Percentiles rank a stretch among this genome's conserved stretches.
Evolutionary conservation across 306 rosid species (phyloP).

Genomic region (Prunus salicina): DNA sequence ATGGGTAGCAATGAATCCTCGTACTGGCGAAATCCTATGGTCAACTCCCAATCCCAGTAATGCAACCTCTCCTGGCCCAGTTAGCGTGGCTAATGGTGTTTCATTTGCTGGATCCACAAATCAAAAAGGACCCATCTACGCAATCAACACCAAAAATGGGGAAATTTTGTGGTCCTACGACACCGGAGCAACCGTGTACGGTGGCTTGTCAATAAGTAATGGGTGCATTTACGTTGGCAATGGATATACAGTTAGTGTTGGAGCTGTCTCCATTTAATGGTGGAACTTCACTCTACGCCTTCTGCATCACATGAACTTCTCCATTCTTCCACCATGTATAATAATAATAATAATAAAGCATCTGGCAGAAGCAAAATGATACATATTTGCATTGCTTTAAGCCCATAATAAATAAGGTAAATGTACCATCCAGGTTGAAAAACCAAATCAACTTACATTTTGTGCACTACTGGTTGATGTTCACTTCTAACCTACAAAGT

Average conservation of each 20-base stretch:
- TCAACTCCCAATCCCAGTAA: slow-evolving; percentile 29
- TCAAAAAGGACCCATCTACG: slow-evolving; percentile 32
- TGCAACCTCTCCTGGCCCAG: slow-evolving; percentile 26
- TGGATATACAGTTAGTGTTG: not conserved
- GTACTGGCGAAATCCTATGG: slow-evolving; percentile 38
- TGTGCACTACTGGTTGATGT: no score
- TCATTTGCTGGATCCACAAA: slow-evolving; percentile 36
- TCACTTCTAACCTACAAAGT: no score
- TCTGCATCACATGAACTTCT: not conserved
- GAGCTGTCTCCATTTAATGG: not conserved
- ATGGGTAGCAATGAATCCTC: slow-evolving; percentile 23
- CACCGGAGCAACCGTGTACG: slow-evolving; percentile 31
- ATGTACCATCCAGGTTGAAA: no score
- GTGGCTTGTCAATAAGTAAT: slow-evolving; percentile 45
- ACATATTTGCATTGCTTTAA: no score
- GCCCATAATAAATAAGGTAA: no score
- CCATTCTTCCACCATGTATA: no score
- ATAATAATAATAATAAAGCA: no score
- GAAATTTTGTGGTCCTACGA: slow-evolving; percentile 31
- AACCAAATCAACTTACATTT: no score
- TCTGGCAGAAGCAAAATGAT: no score
- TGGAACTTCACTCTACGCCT: slow-evolving; percentile 8
- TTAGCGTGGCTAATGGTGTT: not conserved
- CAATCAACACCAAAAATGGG: slow-evolving; percentile 22
- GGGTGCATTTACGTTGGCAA: slow-evolving; percentile 37